Percentiles rank a stretch among this genome's conserved stretches.
These are phyloP conservation scores for Scedosporium aurantiacum DNA, from an alignment of 2,329 filamentous ascomycete species.

Conservation along the genomic window DNA sequence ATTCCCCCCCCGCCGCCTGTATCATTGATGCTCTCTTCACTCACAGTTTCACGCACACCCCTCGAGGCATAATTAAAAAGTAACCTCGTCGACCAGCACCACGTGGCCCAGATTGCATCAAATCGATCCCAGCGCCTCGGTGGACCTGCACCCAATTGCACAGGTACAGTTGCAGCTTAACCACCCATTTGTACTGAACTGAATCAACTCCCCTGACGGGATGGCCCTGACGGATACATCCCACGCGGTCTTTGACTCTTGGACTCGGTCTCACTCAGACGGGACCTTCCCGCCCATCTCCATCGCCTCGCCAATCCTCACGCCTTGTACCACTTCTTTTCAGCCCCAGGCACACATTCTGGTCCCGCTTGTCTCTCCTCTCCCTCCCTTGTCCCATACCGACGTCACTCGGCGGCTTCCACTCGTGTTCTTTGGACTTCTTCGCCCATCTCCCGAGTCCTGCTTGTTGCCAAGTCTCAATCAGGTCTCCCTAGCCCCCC, in stretches of 20 bases:
- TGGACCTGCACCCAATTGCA: not conserved
- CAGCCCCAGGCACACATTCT: not conserved
- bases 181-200: not conserved
- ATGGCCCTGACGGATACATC: no score
- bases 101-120: slow-evolving; percentile 3
- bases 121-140: not conserved
- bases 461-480: not conserved
- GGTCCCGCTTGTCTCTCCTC: not conserved
- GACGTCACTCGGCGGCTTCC: not conserved
- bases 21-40: not conserved
- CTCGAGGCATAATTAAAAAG: not conserved
- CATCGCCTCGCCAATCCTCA: not conserved
- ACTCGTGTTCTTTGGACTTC: not conserved
- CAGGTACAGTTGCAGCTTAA: not conserved
- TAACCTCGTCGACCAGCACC: not conserved
- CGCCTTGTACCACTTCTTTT: not conserved
- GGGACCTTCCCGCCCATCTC: not conserved
- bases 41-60: not conserved
- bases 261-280: not conserved
- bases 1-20: not conserved
- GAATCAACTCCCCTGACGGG: not conserved
- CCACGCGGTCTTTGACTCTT: not conserved
- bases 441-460: not conserved
- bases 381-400: not conserved
- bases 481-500: no score